Evolutionary conservation across 1,139 yeast species (phyloP).

Genomic region (Geotrichum fermentans): DNA sequence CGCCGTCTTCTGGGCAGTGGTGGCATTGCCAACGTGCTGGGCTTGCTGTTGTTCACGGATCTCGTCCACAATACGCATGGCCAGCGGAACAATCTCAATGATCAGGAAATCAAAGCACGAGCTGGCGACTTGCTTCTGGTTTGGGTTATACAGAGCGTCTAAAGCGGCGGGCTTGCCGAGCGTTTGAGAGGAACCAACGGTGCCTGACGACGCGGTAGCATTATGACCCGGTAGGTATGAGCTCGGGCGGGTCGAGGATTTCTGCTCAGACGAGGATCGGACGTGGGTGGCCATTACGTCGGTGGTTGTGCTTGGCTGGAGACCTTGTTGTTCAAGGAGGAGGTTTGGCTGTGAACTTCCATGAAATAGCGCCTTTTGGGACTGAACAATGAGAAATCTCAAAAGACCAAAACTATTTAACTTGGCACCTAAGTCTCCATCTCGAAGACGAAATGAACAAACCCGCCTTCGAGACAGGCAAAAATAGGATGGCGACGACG

Average conservation of each 20-base stretch:
- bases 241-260: neutral
- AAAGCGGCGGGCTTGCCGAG: neutral
- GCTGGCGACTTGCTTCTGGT: constrained; percentile 40
- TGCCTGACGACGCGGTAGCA: constrained; percentile 5
- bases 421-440: too few relatives aligned
- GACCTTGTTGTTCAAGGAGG: constrained; percentile 1
- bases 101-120: constrained; percentile 56
- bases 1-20: constrained; percentile 30
- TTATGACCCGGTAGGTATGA: constrained; percentile 7
- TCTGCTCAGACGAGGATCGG: constrained; percentile 3
- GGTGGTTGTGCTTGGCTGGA: neutral
- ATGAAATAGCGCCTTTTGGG: constrained; percentile 2
- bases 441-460: too few relatives aligned
- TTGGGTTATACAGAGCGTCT: neutral
- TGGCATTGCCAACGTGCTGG: constrained; percentile 13
- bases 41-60: constrained; percentile 27
- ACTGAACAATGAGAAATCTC: neutral
- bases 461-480: neutral
- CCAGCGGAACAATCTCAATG: constrained; percentile 70
- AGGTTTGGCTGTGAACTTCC: neutral
- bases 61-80: constrained; percentile 51
- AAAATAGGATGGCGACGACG: neutral
- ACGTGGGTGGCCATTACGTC: neutral
- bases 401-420: too few relatives aligned
- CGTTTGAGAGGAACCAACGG: neutral